Evolutionary conservation across 2,329 filamentous ascomycete species (phyloP), one percentile per base, ranked within the genome.

Genomic region (Calonectria honghensis): DNA sequence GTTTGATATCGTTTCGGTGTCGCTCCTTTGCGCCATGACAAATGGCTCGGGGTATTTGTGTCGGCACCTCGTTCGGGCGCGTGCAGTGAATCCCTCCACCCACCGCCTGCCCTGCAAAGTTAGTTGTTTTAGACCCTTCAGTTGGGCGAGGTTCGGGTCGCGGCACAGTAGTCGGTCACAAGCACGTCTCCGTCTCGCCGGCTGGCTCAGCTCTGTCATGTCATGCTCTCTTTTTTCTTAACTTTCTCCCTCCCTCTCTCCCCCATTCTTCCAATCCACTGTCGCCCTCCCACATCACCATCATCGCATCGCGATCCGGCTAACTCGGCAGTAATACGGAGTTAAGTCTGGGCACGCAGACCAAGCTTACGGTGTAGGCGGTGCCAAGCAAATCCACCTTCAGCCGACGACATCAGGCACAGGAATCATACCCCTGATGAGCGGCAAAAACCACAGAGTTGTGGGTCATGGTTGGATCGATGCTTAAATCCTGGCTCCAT

Each of bases 401-500:
- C 57, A 61, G 57, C 57, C 57, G 57, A 39, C 57, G 39, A 61
- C 32, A 61, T 24, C 57, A 61, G 35, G 57, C n/a, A 61, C 35
- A 48, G 35, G n/a, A 9, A 39, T 61, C 20, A n/a, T 24, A 24
- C 57, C 57, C 57, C 57, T 61, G 57, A 16, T 27, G 35, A 39
- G 57, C 32, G 35, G 37, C 57, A 54, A 61, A 61, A 61, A 39
- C 35, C 57, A 61, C 57, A 61, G 13, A 61, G 57, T 61, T 61
- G 57, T 61, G 57, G 57, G 57, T 13, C 57, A 61, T 61, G 57
- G 57, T 61, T 61, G 57, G 57, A 61, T 61, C 57, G 57, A 61
- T 61, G 57, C 57, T 61, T 61, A 61, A 61, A 27, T 27, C 57
- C 57, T 14, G 57, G n/a, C 14, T 14, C 31, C 4, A 35, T 39